A percentile compares a stretch with the other conserved stretches of the same genome.
These are phyloP conservation scores for Malus sylvestris DNA, from an alignment of 306 rosid genomes.

Conservation along the genomic window DNA sequence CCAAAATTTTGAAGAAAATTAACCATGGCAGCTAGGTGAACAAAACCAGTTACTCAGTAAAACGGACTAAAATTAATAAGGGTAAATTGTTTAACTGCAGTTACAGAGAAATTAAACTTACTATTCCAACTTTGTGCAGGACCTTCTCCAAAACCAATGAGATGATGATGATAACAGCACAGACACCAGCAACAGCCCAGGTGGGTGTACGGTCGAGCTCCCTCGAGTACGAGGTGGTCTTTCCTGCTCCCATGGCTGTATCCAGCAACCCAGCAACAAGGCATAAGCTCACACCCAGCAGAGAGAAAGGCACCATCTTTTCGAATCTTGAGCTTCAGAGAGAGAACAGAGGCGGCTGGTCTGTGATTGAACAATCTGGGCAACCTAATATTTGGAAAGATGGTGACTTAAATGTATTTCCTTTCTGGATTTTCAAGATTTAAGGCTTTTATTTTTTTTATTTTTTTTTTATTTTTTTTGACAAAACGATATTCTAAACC, in stretches of 20 bases:
- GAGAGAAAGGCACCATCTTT: background rate
- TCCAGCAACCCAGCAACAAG: slow-evolving; percentile 15
- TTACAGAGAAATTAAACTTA: slow-evolving; percentile 10
- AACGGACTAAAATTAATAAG: background rate
- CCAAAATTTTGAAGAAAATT: background rate
- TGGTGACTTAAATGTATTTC: background rate
- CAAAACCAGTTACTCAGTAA: background rate
- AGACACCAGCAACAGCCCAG: slow-evolving; percentile 88
- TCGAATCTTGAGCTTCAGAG: background rate
- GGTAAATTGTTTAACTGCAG: background rate
- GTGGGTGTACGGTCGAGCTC: slow-evolving; percentile 81
- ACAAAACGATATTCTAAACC: too few relatives aligned
- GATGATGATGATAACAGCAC: slow-evolving; percentile 63
- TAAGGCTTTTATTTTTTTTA: too few relatives aligned
- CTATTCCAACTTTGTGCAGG: slow-evolving; percentile 75
- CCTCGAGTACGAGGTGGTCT: slow-evolving; percentile 20
- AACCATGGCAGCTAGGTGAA: background rate
- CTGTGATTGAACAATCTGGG: background rate
- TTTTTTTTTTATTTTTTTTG: too few relatives aligned
- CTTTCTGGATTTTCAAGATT: background rate
- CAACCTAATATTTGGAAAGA: background rate
- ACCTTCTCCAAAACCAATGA: slow-evolving; percentile 61
- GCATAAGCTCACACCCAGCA: background rate
- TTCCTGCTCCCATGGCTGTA: slow-evolving; percentile 45
- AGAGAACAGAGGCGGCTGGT: background rate